phyloP scores from a whole-genome alignment of 2,329 filamentous ascomycete genomes.

The Pleoardoris graminearum region DNA sequence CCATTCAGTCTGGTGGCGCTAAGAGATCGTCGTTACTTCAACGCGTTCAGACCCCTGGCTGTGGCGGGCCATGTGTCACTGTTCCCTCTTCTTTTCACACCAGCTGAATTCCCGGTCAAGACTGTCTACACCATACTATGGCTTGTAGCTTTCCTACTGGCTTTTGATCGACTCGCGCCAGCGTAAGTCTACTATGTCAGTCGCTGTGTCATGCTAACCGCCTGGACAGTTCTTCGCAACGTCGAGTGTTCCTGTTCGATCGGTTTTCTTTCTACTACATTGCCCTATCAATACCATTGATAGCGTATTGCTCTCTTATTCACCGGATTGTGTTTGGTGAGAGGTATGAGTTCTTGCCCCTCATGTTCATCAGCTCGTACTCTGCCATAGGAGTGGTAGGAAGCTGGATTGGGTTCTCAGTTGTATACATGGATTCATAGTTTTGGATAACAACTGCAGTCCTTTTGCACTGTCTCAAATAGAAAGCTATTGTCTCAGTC shows the following conservation, averaged over 20 bases:
- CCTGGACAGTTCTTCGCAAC: constrained; percentile 62
- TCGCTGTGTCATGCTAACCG: constrained; percentile 18
- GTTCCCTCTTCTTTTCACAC: constrained; percentile 90
- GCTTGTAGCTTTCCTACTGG: constrained; percentile 82
- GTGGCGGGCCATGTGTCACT: constrained; percentile 94
- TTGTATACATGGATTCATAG: constrained; percentile 73
- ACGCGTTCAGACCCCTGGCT: constrained; percentile 87
- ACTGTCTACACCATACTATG: constrained; percentile 90
- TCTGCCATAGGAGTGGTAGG: constrained; percentile 91
- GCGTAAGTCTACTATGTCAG: constrained; percentile 54
- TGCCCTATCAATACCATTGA: constrained; percentile 82
- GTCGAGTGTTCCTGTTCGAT: constrained; percentile 88
- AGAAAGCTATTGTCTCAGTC: neutral
- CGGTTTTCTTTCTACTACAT: constrained; percentile 90
- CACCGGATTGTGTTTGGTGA: constrained; percentile 84
- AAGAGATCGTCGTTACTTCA: constrained; percentile 84
- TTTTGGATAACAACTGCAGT: neutral
- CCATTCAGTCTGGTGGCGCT: constrained; percentile 93
- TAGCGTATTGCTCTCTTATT: constrained; percentile 82
- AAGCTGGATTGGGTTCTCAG: constrained; percentile 92
- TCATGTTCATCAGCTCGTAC: constrained; percentile 98
- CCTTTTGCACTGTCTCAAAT: neutral
- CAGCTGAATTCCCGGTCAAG: constrained; percentile 92
- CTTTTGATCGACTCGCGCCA: constrained; percentile 85
- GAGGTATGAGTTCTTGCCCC: constrained; percentile 82